Evolutionary conservation across 768 basidiomycete genomes (phyloP).

Genomic region (Xerocomellus intermedius): DNA sequence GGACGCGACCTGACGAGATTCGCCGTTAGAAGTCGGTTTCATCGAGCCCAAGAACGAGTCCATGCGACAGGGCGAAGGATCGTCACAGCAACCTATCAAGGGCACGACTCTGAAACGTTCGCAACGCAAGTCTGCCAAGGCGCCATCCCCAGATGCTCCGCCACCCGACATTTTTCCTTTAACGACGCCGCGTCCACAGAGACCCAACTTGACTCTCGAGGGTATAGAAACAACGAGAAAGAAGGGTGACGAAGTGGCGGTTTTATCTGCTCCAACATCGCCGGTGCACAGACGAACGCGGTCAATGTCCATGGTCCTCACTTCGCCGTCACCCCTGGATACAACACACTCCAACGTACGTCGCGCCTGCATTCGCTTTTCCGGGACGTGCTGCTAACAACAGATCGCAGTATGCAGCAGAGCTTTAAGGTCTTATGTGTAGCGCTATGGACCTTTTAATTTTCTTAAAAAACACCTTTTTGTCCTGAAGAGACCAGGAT

Average conservation of each 20-base stretch:
- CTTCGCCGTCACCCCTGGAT: constrained; percentile 13
- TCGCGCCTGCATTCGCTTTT: neutral
- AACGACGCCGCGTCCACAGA: neutral
- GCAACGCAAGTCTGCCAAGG: constrained; percentile 10
- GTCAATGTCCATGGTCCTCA: constrained; percentile 27
- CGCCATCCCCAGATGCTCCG: neutral
- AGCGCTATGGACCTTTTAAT: constrained; percentile 1
- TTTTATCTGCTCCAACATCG: constrained; percentile 3
- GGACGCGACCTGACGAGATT: neutral
- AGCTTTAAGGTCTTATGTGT: constrained; percentile 20
- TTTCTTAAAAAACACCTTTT: neutral
- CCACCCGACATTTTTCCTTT: neutral
- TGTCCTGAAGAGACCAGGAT: neutral
- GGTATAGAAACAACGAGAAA: neutral
- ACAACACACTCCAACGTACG: constrained; percentile 16
- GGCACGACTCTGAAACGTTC: constrained; percentile 3
- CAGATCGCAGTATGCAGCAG: constrained; percentile 22
- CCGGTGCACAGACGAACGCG: constrained; percentile 26
- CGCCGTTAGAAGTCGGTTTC: constrained; percentile 14
- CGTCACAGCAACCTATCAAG: neutral
- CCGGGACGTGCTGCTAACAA: neutral
- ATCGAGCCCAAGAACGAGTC: constrained; percentile 11
- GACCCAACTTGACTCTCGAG: neutral
- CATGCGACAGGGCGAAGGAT: neutral
- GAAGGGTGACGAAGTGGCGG: neutral